Conservation (phyloP, 768 basidiomycete species). For the Mycena galopus region DNA sequence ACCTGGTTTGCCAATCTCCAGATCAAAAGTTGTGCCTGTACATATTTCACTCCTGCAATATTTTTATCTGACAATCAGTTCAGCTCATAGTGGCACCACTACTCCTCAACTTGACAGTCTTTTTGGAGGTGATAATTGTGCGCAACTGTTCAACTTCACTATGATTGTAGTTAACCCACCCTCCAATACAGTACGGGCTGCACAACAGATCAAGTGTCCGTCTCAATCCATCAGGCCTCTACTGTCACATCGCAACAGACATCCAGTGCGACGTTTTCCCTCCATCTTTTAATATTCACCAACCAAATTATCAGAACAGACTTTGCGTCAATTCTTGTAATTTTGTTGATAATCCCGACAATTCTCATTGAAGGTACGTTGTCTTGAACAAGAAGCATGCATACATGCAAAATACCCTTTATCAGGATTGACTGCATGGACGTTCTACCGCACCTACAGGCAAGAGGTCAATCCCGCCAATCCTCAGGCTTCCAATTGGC, state of each 20-base stretch:
- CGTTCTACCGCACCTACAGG: neutral
- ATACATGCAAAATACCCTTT: neutral
- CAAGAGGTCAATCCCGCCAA: neutral
- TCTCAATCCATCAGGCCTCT: neutral
- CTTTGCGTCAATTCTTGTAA: neutral
- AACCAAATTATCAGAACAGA: neutral
- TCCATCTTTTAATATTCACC: neutral
- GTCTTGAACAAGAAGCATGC: neutral
- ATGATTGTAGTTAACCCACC: neutral
- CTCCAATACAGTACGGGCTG: neutral
- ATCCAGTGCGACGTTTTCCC: neutral
- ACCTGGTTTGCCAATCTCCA: neutral
- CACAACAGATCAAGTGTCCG: neutral
- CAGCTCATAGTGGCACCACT: slow-evolving; percentile 9
- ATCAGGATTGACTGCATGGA: neutral
- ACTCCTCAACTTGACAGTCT: slow-evolving; percentile 3
- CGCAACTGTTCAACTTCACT: neutral
- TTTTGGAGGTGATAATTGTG: slow-evolving; percentile 13
- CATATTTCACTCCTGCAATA: neutral
- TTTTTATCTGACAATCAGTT: neutral
- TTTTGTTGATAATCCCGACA: neutral
- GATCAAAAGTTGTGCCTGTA: neutral
- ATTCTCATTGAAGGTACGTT: neutral
- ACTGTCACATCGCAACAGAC: slow-evolving; percentile 1
- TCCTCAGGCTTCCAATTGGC: neutral